Evolutionary conservation across 2,329 filamentous ascomycete species (phyloP), one percentile per base, ranked within the genome.

Genomic region (Dryadomyces quercus-mongolicae): DNA sequence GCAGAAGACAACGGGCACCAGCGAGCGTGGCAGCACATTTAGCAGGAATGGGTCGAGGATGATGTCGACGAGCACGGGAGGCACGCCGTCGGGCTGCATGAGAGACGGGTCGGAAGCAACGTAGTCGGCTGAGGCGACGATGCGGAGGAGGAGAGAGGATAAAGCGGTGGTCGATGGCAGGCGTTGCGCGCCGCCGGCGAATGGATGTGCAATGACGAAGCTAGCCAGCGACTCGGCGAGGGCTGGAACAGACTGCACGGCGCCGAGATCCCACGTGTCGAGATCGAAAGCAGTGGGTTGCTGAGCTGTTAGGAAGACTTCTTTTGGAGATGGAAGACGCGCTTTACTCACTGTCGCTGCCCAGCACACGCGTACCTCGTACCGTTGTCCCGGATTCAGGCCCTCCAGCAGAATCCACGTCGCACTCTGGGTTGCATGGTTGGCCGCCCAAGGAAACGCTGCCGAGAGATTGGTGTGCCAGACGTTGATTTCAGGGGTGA

Each of bases 341-440:
- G 4, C 25, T 31, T 31, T 31, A 31, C 25, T 31, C 77, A 95
- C 92, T 57, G 85, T 93, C 44, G 93, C 93, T 57, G 89, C 77
- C 91, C 92, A 98, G 71, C 92, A 97, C 56, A 96, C 76, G 54
- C 93, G 83, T 50, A 95, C 78, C 73, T 98, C 93, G 74, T 97
- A 96, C 60, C 90, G 80, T 63, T 85, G 84, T 12, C 81, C 80
- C 40, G 81, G 77, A n/a, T 70, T 74, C 54, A 98, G 74, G 38
- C 76, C 71, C 55, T 86, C 78, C 6, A 98, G 78, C 8, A 92
- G 71, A 60, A 90, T 79, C 93, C 93, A 97, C 31, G 86, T 84
- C 49, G 86, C 84, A 52, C 83, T 74, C 12, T 74, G 70, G 8
- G 87, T 88, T 13, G 72, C 66, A 10, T 75, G 75, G 34, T 69